Conservation (phyloP, 1,284 basidiomycete genomes). For the Moesziomyces aphidis region DNA sequence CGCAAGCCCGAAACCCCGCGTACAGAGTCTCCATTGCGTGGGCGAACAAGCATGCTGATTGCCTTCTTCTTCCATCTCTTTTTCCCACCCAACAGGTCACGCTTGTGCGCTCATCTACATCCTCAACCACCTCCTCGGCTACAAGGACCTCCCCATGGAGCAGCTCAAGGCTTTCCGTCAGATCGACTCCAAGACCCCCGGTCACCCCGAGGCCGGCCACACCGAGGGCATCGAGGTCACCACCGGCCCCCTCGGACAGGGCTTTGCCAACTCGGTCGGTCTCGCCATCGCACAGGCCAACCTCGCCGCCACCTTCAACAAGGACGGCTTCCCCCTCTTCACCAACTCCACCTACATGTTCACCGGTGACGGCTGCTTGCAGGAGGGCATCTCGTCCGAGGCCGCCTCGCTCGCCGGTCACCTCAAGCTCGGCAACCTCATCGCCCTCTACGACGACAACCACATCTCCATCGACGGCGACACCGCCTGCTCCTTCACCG, state of each 20-base stretch:
- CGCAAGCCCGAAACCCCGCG: not conserved
- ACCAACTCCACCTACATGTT: conserved; percentile 92
- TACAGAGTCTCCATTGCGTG: not conserved
- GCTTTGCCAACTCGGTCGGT: conserved; percentile 89
- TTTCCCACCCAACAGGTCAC: conserved; percentile 63
- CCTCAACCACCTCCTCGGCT: conserved; percentile 83
- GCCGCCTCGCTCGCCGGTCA: conserved; percentile 91
- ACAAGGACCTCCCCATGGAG: conserved; percentile 79
- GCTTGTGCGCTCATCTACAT: conserved; percentile 76
- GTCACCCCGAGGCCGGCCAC: conserved; percentile 88
- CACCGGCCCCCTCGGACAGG: conserved; percentile 92
- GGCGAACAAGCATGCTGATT: not conserved
- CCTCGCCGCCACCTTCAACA: conserved; percentile 88
- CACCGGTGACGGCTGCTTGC: conserved; percentile 92
- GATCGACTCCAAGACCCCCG: conserved; percentile 77
- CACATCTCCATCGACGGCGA: conserved; percentile 96
- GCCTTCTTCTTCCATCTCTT: not conserved
- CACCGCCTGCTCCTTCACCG: conserved; percentile 91
- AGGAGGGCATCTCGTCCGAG: conserved; percentile 93
- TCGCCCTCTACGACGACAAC: conserved; percentile 72
- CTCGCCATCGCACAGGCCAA: conserved; percentile 93
- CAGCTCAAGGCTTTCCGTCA: conserved; percentile 80
- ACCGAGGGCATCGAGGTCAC: conserved; percentile 91
- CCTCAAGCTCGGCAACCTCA: conserved; percentile 89
- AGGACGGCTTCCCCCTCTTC: conserved; percentile 83